Base-by-base conservation (phyloP, 2,329 filamentous ascomycete species). In the Cadophora sp. region DNA sequence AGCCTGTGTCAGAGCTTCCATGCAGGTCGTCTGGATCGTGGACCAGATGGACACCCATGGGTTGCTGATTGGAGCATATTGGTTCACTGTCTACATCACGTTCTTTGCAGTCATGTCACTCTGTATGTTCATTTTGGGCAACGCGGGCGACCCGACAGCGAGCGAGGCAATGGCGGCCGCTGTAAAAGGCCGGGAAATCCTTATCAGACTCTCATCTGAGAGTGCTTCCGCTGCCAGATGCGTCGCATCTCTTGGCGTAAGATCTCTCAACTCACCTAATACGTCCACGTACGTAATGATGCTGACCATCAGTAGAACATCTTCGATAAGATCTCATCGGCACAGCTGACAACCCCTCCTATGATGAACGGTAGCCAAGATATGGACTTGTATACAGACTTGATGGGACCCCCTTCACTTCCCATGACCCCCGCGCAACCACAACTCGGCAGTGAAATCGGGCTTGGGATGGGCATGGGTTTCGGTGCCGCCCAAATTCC, bases 81-180 rank as follows among this genome's bases (percentile, higher is more conserved):
- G 92, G 92, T 94, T 94, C 76, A 91, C 91, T 73, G 86, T 94
- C 74, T 94, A 92, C 76, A 92, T 91, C 1, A 90, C 91, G 46
- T 93, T 92, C 40, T 67, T 67, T 26, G 65, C 65, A 16, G 40
- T 67, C 11, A 67, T 67, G 65, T 48, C 60, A 22, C 51, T 67
- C 5, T 67, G 65, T 14, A 67, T 67, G 65, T 67, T 67, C 26
- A 63, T 63, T 12, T 27, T 67, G 12, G 60, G 65, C 14, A 67
- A 67, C 22, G 26, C 37, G 14, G 51, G 62, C 29, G 65, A 67
- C 59, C 65, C 65, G 3, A 67, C 65, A 8, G 51, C 51, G 2
- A 56, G 48, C n/a, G 65, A 67, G 16, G 60, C 43, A 3, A 26
- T 67, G 50, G 34, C 31, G 19, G 60, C 65, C 2, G 65, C 65